A percentile compares a stretch with the other conserved stretches of the same genome.
Conservation (phyloP, 768 basidiomycete genomes). For the Panus rudis region DNA sequence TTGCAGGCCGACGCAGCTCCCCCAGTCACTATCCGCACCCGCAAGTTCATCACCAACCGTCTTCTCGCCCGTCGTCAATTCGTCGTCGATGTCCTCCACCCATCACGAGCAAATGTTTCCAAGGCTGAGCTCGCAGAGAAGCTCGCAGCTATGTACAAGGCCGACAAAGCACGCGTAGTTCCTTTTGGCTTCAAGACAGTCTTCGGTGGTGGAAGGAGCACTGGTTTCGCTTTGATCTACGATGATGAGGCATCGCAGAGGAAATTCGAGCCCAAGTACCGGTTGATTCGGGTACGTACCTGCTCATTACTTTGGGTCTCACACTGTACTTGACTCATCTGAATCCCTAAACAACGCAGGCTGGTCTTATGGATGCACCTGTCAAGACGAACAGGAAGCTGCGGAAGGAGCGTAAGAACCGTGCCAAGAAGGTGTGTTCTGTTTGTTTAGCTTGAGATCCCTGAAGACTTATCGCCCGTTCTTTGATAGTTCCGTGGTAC, state of each 20-base stretch:
- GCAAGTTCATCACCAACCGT: slow-evolving; percentile 99
- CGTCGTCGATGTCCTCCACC: slow-evolving; percentile 91
- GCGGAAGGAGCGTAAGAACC: slow-evolving; percentile 99
- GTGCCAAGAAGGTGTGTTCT: slow-evolving; percentile 90
- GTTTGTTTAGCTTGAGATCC: not conserved
- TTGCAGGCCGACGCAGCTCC: slow-evolving; percentile 69
- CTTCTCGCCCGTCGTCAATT: slow-evolving; percentile 95
- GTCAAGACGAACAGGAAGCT: slow-evolving; percentile 93
- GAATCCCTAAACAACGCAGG: slow-evolving; percentile 32
- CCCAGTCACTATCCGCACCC: slow-evolving; percentile 92
- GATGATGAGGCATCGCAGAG: slow-evolving; percentile 91
- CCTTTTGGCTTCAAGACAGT: slow-evolving; percentile 92
- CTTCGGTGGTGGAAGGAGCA: slow-evolving; percentile 97
- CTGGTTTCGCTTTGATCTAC: slow-evolving; percentile 96
- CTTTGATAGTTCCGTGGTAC: slow-evolving; percentile 78
- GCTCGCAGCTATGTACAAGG: slow-evolving; percentile 89
- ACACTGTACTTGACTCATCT: not conserved
- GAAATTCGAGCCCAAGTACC: slow-evolving; percentile 96
- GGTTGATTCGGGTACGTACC: slow-evolving; percentile 81
- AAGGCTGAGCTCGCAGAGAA: slow-evolving; percentile 89
- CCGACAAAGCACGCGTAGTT: slow-evolving; percentile 84
- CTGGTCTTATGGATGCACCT: slow-evolving; percentile 65
- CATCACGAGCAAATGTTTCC: slow-evolving; percentile 90
- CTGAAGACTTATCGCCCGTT: not conserved
- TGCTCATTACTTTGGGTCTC: not conserved